phyloP scores from a whole-genome alignment of 2,329 filamentous ascomycete species.

The Microcyclosporella mali region DNA sequence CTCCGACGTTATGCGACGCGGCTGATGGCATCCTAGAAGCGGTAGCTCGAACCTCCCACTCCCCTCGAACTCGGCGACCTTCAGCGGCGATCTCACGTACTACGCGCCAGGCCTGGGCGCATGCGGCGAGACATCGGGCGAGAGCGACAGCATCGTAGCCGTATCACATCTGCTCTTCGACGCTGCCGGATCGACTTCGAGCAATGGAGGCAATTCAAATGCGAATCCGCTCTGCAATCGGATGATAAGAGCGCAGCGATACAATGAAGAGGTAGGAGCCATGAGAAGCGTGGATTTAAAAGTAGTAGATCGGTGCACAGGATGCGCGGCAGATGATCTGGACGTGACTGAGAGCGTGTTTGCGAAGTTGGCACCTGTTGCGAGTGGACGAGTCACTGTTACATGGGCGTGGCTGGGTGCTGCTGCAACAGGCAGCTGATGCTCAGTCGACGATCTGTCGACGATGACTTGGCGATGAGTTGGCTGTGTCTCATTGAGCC shows the following conservation, averaged over 20 bases:
- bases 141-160: conserved; percentile 57
- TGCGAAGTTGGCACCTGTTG: conserved; percentile 37
- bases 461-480: neutral
- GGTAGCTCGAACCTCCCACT: conserved; percentile 44
- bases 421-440: neutral
- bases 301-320: conserved; percentile 62
- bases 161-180: conserved; percentile 63
- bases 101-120: conserved; percentile 62
- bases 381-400: conserved; percentile 27
- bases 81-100: conserved; percentile 62
- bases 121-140: conserved; percentile 55
- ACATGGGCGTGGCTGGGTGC: conserved; percentile 29
- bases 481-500: no score
- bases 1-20: neutral
- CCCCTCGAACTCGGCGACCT: conserved; percentile 47
- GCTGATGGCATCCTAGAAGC: neutral
- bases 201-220: conserved; percentile 45
- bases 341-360: conserved; percentile 48
- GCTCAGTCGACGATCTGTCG: neutral
- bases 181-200: conserved; percentile 41
- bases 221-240: conserved; percentile 61
- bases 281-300: conserved; percentile 52
- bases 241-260: conserved; percentile 56
- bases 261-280: conserved; percentile 41
- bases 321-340: conserved; percentile 45